Evolutionary conservation across 345 rosid species (phyloP).

Genomic region (Brassica nigra): DNA sequence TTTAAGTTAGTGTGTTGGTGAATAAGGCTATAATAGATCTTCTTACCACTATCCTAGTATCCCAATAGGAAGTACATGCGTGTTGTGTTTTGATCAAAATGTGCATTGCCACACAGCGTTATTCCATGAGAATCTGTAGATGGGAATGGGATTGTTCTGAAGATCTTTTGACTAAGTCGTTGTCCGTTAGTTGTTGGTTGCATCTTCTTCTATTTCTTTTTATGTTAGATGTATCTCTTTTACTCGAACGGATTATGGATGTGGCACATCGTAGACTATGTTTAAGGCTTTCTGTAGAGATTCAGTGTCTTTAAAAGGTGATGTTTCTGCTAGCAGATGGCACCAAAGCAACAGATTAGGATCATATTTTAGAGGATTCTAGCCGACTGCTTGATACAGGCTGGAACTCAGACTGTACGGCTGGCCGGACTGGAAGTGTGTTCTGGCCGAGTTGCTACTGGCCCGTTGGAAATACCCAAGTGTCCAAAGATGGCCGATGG

Average conservation of each 20-base stretch:
- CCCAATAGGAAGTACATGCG: background rate
- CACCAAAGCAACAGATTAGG: conserved; percentile 91
- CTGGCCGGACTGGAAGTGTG: too few relatives aligned
- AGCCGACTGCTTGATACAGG: background rate
- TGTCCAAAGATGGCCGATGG: too few relatives aligned
- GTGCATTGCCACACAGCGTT: conserved; percentile 1
- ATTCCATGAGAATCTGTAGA: background rate
- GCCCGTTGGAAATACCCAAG: too few relatives aligned
- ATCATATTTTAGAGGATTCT: background rate
- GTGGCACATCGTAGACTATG: background rate
- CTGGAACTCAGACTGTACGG: too few relatives aligned
- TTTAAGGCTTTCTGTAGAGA: background rate
- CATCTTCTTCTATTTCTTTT: background rate
- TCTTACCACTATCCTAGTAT: background rate
- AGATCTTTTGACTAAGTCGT: background rate
- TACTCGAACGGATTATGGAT: background rate
- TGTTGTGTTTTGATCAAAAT: background rate
- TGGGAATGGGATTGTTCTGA: background rate
- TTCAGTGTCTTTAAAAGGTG: background rate
- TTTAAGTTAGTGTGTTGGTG: background rate
- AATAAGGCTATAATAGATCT: background rate
- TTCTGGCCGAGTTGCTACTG: too few relatives aligned
- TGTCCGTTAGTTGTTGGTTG: background rate
- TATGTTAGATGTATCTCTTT: background rate
- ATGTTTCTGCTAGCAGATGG: conserved; percentile 50